Percentiles rank a stretch among this genome's conserved stretches.
These are phyloP conservation scores for Neonectria ditissima DNA, from an alignment of 2,329 filamentous ascomycete genomes.

Conservation along the genomic window DNA sequence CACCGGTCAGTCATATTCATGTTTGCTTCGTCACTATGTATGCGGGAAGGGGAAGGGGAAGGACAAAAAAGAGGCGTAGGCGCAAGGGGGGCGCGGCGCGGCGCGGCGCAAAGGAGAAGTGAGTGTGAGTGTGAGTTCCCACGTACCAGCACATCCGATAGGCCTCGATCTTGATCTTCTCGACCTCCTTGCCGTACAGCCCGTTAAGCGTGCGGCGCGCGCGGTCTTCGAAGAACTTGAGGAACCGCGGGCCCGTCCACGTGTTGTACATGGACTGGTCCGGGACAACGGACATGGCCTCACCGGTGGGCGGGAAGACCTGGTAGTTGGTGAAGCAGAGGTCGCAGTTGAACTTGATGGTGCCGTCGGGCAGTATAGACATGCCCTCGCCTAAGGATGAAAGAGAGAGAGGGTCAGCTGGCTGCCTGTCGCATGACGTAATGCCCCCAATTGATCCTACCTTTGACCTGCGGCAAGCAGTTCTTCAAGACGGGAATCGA, in stretches of 20 bases:
- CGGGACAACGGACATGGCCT: conserved; percentile 65
- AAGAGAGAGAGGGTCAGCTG: conserved; percentile 17
- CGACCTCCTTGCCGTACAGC: conserved; percentile 56
- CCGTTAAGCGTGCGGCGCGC: conserved; percentile 54
- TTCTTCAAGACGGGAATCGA: conserved; percentile 67
- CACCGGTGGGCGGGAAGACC: conserved; percentile 58
- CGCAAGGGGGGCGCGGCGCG: no score
- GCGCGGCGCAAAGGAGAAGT: no score
- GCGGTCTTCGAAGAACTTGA: conserved; percentile 58
- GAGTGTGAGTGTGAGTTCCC: no score
- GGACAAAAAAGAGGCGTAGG: no score
- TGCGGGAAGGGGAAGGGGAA: no score
- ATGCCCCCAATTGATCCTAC: conserved; percentile 44
- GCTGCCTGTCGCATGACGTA: background rate
- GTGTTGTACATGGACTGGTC: conserved; percentile 56
- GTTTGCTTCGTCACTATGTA: background rate
- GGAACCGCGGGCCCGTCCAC: conserved; percentile 54
- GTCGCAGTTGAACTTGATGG: conserved; percentile 72
- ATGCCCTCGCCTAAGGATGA: conserved; percentile 53
- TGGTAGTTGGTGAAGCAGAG: conserved; percentile 68
- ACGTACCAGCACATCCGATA: conserved; percentile 61
- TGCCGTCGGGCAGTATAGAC: conserved; percentile 59
- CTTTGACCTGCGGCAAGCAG: conserved; percentile 55
- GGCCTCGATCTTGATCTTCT: conserved; percentile 53
- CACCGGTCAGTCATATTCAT: conserved; percentile 34